Evolutionary conservation across 2,329 filamentous ascomycete species (phyloP), one percentile per base, ranked within the genome.

Genomic region (Colletotrichum graminicola): DNA sequence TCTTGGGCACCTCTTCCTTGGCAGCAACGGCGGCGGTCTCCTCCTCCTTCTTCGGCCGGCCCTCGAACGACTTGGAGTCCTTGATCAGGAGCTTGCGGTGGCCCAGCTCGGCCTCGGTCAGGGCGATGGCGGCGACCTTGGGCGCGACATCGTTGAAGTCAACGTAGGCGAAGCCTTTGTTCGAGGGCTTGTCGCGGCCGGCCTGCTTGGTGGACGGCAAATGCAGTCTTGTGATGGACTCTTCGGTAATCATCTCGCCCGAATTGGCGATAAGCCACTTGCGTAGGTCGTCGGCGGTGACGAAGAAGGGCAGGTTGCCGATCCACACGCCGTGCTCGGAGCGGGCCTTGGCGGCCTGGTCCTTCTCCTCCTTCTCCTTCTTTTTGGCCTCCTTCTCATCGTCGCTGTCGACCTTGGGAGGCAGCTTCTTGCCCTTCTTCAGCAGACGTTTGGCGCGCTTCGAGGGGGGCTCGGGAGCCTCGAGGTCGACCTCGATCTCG

Each of bases 151-250:
- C 92, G 56, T 90, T 85, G 79, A 99, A 97, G 80, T 99, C 97
- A 74, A 99, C 91, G 79, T 99, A 99, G 66, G 96, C 96, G 79
- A 98, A 99, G 21, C 96, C 97, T 82, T 93, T 95, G 84, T 98
- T 99, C 76, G 82, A 76, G 86, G 81, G 81, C 74, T 84, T 85
- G 74, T 83, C 82, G 52, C 75, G 75, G 57, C 77, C 79, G 41
- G 78, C 75, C 62, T 87, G 89, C 75, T 88, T 91, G 70, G 84
- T 86, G 10, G 84, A 88, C 1, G 95, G 95, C 78, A 98, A 84
- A 81, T 98, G 92, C 62, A 98, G 85, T 72, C 96, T 89, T 1
- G 94, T 97, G 75, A 99, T 96, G 73, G 91, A 88, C 60, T 90
- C 88, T 66, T 90, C 87, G 39, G 88, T 83, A 73, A 94, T 90